A percentile compares a stretch with the other conserved stretches of the same genome.
Evolutionary conservation across 2,329 filamentous ascomycete genomes (phyloP).

Genomic region (Fusarium nelsonii): DNA sequence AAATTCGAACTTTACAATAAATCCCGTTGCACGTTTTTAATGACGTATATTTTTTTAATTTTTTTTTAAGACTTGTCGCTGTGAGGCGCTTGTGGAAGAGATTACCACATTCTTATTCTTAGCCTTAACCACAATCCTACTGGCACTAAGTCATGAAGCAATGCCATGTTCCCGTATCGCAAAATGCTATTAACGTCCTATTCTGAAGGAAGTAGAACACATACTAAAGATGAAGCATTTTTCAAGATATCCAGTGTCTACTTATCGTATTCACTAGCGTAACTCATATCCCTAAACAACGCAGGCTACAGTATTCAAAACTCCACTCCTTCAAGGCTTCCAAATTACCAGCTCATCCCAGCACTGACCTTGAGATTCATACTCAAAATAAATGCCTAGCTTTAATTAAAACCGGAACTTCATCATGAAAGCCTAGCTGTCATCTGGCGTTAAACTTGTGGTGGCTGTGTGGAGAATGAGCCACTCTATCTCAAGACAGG

Average conservation of each 20-base stretch:
- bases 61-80: too few relatives aligned
- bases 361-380: too few relatives aligned
- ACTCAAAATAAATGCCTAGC: not conserved
- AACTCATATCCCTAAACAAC: not conserved
- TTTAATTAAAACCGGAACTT: not conserved
- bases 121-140: too few relatives aligned
- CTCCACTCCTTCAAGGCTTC: not conserved
- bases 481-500: constrained; percentile 10
- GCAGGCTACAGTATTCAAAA: not conserved
- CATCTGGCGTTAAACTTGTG: constrained; percentile 25
- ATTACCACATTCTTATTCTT: too few relatives aligned
- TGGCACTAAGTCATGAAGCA: too few relatives aligned
- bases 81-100: too few relatives aligned
- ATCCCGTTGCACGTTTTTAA: too few relatives aligned
- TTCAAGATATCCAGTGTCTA: not conserved
- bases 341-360: not conserved
- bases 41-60: too few relatives aligned
- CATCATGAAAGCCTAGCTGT: constrained; percentile 13
- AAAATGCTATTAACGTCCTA: too few relatives aligned
- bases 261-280: not conserved
- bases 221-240: not conserved
- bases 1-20: too few relatives aligned
- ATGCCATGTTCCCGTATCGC: too few relatives aligned
- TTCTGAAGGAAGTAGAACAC: not conserved
- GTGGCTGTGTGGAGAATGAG: constrained; percentile 21